Evolutionary conservation across 2,329 filamentous ascomycete genomes (phyloP).

Genomic region (Ophiostoma perfectum): DNA sequence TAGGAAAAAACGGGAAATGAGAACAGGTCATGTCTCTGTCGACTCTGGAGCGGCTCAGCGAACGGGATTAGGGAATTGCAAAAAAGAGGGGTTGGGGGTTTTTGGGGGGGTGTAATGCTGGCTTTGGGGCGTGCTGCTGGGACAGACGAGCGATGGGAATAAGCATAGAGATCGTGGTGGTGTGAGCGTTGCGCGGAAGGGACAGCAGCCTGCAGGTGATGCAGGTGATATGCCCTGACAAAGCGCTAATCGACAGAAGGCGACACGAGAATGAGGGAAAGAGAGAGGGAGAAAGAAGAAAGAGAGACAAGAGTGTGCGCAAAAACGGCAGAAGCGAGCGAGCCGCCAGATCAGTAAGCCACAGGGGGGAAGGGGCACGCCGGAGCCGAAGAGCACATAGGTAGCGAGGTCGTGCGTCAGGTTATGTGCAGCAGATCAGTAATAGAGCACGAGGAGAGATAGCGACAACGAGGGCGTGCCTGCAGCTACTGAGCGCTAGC

Average conservation of each 20-base stretch:
- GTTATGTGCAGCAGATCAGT: not conserved
- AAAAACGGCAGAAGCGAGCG: not conserved
- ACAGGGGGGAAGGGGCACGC: not conserved
- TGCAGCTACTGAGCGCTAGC: not conserved
- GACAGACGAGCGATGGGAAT: not conserved
- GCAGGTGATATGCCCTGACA: not conserved
- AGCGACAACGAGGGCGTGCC: not conserved
- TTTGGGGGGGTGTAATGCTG: conserved; percentile 5
- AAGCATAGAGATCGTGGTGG: not conserved
- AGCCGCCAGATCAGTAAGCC: not conserved
- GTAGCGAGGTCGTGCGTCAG: not conserved
- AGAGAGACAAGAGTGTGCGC: too few relatives aligned
- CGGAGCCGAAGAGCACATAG: not conserved
- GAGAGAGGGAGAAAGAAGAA: too few relatives aligned
- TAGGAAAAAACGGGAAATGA: conserved; percentile 21
- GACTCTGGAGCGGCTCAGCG: conserved; percentile 3
- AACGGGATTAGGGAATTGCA: not conserved
- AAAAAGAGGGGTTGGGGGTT: conserved; percentile 13
- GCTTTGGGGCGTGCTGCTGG: conserved; percentile 6
- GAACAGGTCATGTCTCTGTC: not conserved
- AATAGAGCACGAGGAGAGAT: not conserved
- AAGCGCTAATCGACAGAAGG: not conserved
- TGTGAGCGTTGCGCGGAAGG: not conserved
- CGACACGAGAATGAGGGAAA: not conserved
- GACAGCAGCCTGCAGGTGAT: conserved; percentile 3